Evolutionary conservation across 1,284 basidiomycete genomes (phyloP).

Genomic region (Apiotrichum mycotoxinovorans): DNA sequence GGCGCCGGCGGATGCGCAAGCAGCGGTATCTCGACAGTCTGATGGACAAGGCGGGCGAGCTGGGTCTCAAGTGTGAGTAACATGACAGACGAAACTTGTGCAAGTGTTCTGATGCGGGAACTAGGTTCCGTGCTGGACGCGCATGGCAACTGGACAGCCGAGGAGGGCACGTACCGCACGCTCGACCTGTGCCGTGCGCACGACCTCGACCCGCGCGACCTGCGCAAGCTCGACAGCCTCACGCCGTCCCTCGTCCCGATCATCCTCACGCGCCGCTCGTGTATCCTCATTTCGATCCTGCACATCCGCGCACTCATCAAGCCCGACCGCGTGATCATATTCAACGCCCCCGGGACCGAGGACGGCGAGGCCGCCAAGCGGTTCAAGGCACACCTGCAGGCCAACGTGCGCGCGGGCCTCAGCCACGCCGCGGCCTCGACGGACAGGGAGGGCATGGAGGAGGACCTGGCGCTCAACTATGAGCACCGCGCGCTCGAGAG

Average conservation of each 20-base stretch:
- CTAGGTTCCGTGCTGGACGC: constrained; percentile 81
- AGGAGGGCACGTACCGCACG: constrained; percentile 85
- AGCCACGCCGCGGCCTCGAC: constrained; percentile 2
- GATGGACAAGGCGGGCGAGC: constrained; percentile 49
- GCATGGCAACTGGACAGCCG: constrained; percentile 81
- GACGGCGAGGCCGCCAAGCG: constrained; percentile 80
- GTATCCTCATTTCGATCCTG: constrained; percentile 87
- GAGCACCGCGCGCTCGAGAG: constrained; percentile 91
- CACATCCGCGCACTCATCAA: constrained; percentile 94
- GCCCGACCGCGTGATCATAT: constrained; percentile 84
- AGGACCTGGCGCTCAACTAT: constrained; percentile 59
- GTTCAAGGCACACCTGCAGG: constrained; percentile 84
- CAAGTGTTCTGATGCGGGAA: background rate
- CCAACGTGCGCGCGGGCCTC: constrained; percentile 49
- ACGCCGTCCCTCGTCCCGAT: constrained; percentile 75
- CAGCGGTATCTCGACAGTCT: constrained; percentile 45
- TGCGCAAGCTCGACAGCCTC: constrained; percentile 92
- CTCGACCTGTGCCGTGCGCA: constrained; percentile 84
- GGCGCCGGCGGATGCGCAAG: constrained; percentile 19
- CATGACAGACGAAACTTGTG: no score
- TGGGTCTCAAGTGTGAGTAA: constrained; percentile 44
- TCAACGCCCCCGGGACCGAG: constrained; percentile 81
- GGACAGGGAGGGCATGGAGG: background rate
- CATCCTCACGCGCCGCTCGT: constrained; percentile 81
- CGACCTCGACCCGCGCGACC: constrained; percentile 85